These are phyloP conservation scores for Daedaleopsis nitida DNA, from an alignment of 768 basidiomycete genomes.

Conservation along the genomic window DNA sequence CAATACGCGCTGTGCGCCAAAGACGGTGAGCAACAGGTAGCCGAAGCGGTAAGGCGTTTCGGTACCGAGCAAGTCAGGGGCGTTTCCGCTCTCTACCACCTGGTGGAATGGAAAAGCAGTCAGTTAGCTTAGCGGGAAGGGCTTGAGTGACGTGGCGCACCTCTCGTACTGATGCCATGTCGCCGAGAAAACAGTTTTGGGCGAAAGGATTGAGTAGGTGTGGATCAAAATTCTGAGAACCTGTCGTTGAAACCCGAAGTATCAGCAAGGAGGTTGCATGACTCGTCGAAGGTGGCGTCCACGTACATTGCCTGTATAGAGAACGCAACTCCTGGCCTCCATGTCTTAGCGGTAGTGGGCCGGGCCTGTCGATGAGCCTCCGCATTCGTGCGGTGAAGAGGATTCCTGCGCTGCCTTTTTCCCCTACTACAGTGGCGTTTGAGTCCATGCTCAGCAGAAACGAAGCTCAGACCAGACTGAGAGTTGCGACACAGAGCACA, in stretches of 20 bases:
- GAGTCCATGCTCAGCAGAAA: neutral
- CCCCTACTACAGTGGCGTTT: neutral
- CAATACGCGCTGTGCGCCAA: constrained; percentile 20
- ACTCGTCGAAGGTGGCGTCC: neutral
- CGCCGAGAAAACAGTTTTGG: constrained; percentile 10
- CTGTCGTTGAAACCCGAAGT: no score
- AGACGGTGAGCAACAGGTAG: constrained; percentile 17
- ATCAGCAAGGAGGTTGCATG: no score
- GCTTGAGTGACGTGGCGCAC: neutral
- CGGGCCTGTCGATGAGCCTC: constrained; percentile 2
- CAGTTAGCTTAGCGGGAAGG: neutral
- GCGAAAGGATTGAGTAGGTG: constrained; percentile 15
- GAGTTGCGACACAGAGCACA: no score
- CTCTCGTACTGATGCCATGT: neutral
- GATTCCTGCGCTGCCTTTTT: constrained; percentile 14
- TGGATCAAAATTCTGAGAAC: neutral
- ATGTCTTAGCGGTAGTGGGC: neutral
- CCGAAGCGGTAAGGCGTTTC: constrained; percentile 25
- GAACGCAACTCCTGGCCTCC: constrained; percentile 5
- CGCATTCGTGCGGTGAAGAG: constrained; percentile 9
- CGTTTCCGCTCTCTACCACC: constrained; percentile 13
- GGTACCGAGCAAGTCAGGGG: constrained; percentile 18
- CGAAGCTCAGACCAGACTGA: no score
- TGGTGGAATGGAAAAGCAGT: neutral
- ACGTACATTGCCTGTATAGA: constrained; percentile 13